Evolutionary conservation across 2,329 filamentous ascomycete genomes (phyloP), one percentile per base, ranked within the genome.

Genomic region (Pleurostoma richardsiae): DNA sequence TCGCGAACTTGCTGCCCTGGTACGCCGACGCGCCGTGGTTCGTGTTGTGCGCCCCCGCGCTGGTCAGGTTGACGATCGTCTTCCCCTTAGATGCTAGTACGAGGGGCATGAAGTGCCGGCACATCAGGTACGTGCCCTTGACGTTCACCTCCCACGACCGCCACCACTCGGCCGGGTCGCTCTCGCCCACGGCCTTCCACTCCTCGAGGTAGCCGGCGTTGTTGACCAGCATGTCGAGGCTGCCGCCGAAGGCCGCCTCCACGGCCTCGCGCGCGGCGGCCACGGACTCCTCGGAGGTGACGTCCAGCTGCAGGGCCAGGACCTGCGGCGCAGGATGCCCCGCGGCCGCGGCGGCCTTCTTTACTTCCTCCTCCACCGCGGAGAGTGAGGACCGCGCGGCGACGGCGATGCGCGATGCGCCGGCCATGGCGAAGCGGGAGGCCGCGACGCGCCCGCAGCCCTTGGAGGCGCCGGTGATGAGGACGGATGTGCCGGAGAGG

Each of bases 381-480:
- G 63, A 59, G 4, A 82, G 63, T n/a, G 63, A 54, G 4, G 72
- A 74, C 6, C 79, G 73, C 3, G 77, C 78, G 10, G 63, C 71
- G 10, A 83, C 60, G 39, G 69, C 70, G 50, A 83, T 76, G 44
- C 59, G 62, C 5, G 66, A 64, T 44, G 69, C 73, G 5, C 72
- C 72, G 3, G 76, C 76, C 49, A 59, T 63, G 30, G 76, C 78
- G 55, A 70, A 80, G 30, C 71, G 66, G 26, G 77, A 53, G 1
- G 75, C 76, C 4, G 67, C 78, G 29, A 68, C 63, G 3, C 61
- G 65, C 6, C 77, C 76, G 44, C 77, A 68, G 28, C 74, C 73
- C 40, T 67, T 71, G 4, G 71, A 73, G 2, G 71, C 74, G 6
- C 76, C 77, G 5, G 69, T 74, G 42, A 80, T 69, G 48, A 82